phyloP scores from a whole-genome alignment of 2,329 filamentous ascomycete species.

The Trichoderma brevicompactum region DNA sequence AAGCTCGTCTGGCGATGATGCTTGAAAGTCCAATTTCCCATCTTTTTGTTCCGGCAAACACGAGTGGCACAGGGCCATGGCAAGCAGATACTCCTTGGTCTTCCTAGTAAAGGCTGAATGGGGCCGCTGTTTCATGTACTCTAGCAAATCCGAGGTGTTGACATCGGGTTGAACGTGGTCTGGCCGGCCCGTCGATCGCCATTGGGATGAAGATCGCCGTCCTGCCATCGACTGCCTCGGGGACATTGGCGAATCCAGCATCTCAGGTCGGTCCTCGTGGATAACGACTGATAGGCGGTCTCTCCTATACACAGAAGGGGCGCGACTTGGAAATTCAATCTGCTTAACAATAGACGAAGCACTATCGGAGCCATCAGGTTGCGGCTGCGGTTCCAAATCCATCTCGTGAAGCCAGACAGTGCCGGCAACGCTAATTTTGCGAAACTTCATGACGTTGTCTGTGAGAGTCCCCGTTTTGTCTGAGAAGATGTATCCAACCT shows the following conservation, averaged over 20 bases:
- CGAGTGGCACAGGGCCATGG: constrained; percentile 86
- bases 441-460: constrained; percentile 94
- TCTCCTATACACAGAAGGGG: constrained; percentile 38
- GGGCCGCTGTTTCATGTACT: constrained; percentile 76
- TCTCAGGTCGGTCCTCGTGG: constrained; percentile 37
- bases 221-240: constrained; percentile 42
- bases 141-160: constrained; percentile 74
- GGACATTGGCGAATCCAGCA: constrained; percentile 35
- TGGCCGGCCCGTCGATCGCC: constrained; percentile 54
- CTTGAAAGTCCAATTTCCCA: constrained; percentile 79
- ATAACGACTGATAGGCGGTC: constrained; percentile 40
- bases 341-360: constrained; percentile 13
- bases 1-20: constrained; percentile 87
- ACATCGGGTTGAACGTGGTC: constrained; percentile 59
- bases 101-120: constrained; percentile 77
- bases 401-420: constrained; percentile 86
- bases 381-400: constrained; percentile 58
- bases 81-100: constrained; percentile 80
- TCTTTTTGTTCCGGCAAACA: constrained; percentile 79
- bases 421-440: constrained; percentile 87
- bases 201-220: constrained; percentile 54
- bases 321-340: constrained; percentile 28
- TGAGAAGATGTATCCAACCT: constrained; percentile 88
- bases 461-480: constrained; percentile 95
- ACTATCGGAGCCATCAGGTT: constrained; percentile 29